Conservation (phyloP, 768 basidiomycete species). For the Tulasnella sp. region DNA sequence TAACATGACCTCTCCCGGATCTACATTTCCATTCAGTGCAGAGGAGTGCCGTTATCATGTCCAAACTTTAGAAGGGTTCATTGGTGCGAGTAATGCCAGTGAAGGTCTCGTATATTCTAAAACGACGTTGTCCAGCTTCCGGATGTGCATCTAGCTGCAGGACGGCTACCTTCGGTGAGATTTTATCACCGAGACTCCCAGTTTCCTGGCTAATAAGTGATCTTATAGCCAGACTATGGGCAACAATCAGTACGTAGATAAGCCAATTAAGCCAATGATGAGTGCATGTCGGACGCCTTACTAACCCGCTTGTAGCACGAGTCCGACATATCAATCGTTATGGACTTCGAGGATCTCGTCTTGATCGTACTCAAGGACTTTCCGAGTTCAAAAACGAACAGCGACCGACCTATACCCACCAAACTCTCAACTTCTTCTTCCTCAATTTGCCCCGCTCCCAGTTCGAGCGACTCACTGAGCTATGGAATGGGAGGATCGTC, state of each 20-base stretch:
- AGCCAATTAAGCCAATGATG: background rate
- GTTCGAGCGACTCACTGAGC: background rate
- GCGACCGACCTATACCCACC: no score
- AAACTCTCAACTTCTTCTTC: background rate
- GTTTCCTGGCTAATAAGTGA: background rate
- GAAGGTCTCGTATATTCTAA: background rate
- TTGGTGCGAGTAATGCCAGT: background rate
- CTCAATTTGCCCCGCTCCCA: background rate
- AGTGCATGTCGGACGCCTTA: no score
- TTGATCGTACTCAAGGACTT: background rate
- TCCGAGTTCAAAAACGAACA: background rate
- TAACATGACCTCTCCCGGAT: no score
- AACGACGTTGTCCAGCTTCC: no score
- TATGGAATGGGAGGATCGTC: background rate
- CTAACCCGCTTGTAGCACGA: background rate
- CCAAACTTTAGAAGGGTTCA: background rate
- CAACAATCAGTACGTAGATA: background rate
- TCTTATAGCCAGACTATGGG: background rate
- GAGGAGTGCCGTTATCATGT: background rate
- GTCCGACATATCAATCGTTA: background rate
- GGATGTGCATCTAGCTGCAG: no score
- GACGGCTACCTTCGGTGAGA: no score
- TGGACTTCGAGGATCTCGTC: background rate
- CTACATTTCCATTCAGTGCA: no score
- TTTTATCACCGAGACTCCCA: background rate